phyloP scores from a whole-genome alignment of 306 rosid genomes.

The Quercus aquifolioides region DNA sequence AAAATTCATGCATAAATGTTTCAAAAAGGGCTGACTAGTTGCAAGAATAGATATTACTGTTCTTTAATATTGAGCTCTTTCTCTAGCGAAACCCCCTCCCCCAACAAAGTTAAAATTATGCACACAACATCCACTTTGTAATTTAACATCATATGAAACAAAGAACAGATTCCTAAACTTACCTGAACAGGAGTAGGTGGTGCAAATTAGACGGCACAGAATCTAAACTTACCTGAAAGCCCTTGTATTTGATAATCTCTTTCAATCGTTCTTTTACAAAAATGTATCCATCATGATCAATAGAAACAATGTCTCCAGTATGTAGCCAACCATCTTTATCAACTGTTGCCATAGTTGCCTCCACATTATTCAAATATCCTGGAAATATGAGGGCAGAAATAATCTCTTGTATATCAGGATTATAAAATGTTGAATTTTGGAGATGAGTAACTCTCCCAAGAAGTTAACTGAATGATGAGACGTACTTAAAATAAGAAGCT shows the following conservation, averaged over 20 bases:
- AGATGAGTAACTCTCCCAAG: neutral
- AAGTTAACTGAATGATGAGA: neutral
- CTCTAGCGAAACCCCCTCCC: neutral
- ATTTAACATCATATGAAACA: neutral
- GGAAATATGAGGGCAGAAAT: conserved; percentile 16
- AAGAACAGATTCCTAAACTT: neutral
- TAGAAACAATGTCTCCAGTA: conserved; percentile 70
- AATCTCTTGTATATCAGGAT: neutral
- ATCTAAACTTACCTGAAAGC: conserved; percentile 60
- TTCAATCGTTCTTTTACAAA: conserved; percentile 70
- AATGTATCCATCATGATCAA: conserved; percentile 72
- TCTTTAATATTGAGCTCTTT: neutral
- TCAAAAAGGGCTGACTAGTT: neutral
- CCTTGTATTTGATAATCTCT: conserved; percentile 90
- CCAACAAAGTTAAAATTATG: neutral
- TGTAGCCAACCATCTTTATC: conserved; percentile 77
- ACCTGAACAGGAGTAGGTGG: neutral
- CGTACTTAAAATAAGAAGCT: neutral
- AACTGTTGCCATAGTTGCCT: conserved; percentile 56
- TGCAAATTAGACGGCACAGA: neutral
- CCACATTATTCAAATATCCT: conserved; percentile 78
- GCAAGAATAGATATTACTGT: neutral
- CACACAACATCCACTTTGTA: neutral
- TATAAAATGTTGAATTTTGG: neutral
- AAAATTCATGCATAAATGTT: neutral